Conservation (phyloP, 2,329 filamentous ascomycete species). For the Xylaria sp. region DNA sequence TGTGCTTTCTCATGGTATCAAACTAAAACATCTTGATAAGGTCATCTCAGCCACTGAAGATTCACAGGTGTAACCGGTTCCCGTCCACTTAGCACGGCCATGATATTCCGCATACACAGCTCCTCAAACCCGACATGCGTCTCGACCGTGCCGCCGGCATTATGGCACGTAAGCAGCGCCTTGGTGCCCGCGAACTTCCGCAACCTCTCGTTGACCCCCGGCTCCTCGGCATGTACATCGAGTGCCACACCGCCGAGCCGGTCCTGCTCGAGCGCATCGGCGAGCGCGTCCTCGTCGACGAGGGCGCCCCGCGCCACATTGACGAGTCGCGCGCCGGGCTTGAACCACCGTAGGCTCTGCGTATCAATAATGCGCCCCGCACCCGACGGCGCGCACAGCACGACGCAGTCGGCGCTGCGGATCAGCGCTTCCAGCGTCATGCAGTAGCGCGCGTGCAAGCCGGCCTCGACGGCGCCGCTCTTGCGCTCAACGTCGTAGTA, state of each 20-base stretch:
- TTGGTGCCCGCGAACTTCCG: conserved; percentile 54
- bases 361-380: conserved; percentile 60
- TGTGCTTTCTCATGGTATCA: background rate
- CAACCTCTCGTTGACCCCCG: conserved; percentile 62
- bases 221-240: conserved; percentile 73
- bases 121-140: conserved; percentile 75
- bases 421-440: conserved; percentile 63
- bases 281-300: conserved; percentile 72
- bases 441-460: conserved; percentile 62
- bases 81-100: conserved; percentile 65
- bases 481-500: conserved; percentile 71
- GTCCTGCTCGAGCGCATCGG: conserved; percentile 65
- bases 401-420: conserved; percentile 65
- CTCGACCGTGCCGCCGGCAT: conserved; percentile 74
- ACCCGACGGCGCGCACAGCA: conserved; percentile 68
- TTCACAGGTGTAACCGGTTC: conserved; percentile 72
- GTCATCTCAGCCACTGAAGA: conserved; percentile 55
- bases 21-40: conserved; percentile 21
- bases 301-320: conserved; percentile 74
- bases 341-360: conserved; percentile 62
- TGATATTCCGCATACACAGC: conserved; percentile 73
- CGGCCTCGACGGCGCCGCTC: conserved; percentile 54
- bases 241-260: conserved; percentile 65
- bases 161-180: conserved; percentile 73
- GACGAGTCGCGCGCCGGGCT: conserved; percentile 67